Base-by-base conservation (phyloP, 2,329 filamentous ascomycete species). In the Zalaria sp. region DNA sequence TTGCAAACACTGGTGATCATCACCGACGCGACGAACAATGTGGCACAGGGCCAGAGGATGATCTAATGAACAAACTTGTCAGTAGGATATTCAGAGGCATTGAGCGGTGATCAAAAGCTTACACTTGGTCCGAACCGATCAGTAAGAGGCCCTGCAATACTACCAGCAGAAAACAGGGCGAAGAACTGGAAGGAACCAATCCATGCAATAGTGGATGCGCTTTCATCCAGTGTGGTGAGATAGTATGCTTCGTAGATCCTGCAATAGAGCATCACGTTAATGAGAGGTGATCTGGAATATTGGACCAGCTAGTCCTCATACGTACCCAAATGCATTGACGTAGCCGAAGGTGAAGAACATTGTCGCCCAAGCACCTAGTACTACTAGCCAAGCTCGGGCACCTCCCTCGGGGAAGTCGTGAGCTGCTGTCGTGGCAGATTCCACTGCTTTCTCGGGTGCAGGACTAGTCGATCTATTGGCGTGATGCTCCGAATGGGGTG, bases 1-100 rank as follows among this genome's bases (percentile, higher is more conserved):
- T 51, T 60, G 49, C 67, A 71, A 5, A 63, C 49, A 40, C 60
- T 65, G 3, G 57, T 52, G 59, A 71, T 64, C 48, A 76, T 66
- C 8, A 67, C 63, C 18, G 18, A 18, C 18, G 18, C 18, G 18
- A 11, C 69, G 70, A 2, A 67, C 45, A 27, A 68, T 41, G 43
- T 63, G 18, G 18, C 18, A 57, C 4, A 55, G 31, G 5, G 18
- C 18, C 18, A 18, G 18, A 18, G 18, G 18, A 18, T 18, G 18
- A 18, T 18, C 18, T 18, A 18, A 18, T 18, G 18, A 18, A 18
- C 31, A 11, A 9, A 34, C 31, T 34, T 34, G 31, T 34, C n/a
- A 31, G 27, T 25, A 27, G 27, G n/a, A n/a, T 11, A 10, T 42
- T 34, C 6, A 26, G 18, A 28, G 8, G 8, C 8, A 8, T 10